Base-by-base conservation (phyloP, 495 filamentous ascomycete genomes). In the Aspergillus avenaceus region DNA sequence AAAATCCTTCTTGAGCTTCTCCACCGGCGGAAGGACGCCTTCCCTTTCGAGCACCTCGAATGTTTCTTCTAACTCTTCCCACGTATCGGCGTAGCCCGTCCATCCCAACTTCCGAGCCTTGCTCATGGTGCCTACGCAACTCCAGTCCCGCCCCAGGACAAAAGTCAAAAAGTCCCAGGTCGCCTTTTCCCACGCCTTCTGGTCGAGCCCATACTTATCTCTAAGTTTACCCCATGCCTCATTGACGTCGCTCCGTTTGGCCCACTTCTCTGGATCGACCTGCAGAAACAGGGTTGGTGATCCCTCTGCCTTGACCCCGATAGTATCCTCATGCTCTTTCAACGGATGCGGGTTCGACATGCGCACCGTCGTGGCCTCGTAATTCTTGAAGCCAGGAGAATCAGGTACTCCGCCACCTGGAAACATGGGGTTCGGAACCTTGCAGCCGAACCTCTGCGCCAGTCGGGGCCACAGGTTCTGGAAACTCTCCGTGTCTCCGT, bases 401-500 rank as follows among this genome's bases (percentile, higher is more conserved):
- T 48, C 50, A 0, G 45, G 27, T 1, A 29, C 26, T 0, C 42
- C 53, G 8, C 53, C 56, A 34, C 59, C 41, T 1, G 55, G 45
- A 54, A 83, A 83, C 64, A 78, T 73, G 5, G 73, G 61, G 5
- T 62, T 50, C 6, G 72, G 67, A 5, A 82, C 68, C 7, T 57
- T 61, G 54, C 74, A 67, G 0, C 71, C 70, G 28, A 76, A 80
- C 22, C 66, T 58, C n/a, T 49, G 27, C 0, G 75, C 75, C 14
- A 80, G 45, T 21, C 70, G 72, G 7, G 81, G 80, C 78, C 80
- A 83, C 62, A 83, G 45, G 37, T 72, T 71, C 51, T 80, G 73
- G 71, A 74, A 84, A 36, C 68, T 75, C 53, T 78, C 65, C 5
- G 60, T 64, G 54, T 82, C 78, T 23, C 78, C 80, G 41, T 82